phyloP scores from a whole-genome alignment of 2,329 filamentous ascomycete species.

The Aspergillus pseudoglaucus region DNA sequence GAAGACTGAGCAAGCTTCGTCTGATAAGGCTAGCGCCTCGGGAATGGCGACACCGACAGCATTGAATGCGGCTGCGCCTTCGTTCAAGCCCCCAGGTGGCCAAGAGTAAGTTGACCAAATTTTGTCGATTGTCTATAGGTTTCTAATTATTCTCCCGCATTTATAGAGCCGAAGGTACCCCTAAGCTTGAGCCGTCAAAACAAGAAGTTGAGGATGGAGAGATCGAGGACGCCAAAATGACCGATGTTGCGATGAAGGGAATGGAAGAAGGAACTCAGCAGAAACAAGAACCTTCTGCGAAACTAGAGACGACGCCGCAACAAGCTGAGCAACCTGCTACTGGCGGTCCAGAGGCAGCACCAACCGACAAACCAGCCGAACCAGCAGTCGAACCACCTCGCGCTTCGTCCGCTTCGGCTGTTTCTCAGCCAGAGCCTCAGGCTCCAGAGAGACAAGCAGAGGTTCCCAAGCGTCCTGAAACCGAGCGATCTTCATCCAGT shows the following conservation, averaged over 20 bases:
- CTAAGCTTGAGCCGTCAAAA: constrained; percentile 21
- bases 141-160: not conserved
- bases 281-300: constrained; percentile 11
- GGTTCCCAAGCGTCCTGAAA: constrained; percentile 34
- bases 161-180: constrained; percentile 22
- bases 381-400: constrained; percentile 8
- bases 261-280: constrained; percentile 1
- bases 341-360: constrained; percentile 5
- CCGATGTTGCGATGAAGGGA: constrained; percentile 21
- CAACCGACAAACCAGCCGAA: constrained; percentile 10
- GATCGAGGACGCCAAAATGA: constrained; percentile 41
- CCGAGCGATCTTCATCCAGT: constrained; percentile 24
- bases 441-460: constrained; percentile 25
- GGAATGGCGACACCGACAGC: constrained; percentile 27
- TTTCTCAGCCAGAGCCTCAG: constrained; percentile 21
- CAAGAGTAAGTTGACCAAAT: constrained; percentile 28
- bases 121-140: not conserved
- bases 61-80: constrained; percentile 36
- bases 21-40: constrained; percentile 20
- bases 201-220: constrained; percentile 41
- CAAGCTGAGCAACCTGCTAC: constrained; percentile 5
- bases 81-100: constrained; percentile 32
- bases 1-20: constrained; percentile 14
- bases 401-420: constrained; percentile 12
- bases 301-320: constrained; percentile 6